These are phyloP conservation scores for Ramichloridium luteum DNA, from an alignment of 2,329 filamentous ascomycete species.

Conservation along the genomic window DNA sequence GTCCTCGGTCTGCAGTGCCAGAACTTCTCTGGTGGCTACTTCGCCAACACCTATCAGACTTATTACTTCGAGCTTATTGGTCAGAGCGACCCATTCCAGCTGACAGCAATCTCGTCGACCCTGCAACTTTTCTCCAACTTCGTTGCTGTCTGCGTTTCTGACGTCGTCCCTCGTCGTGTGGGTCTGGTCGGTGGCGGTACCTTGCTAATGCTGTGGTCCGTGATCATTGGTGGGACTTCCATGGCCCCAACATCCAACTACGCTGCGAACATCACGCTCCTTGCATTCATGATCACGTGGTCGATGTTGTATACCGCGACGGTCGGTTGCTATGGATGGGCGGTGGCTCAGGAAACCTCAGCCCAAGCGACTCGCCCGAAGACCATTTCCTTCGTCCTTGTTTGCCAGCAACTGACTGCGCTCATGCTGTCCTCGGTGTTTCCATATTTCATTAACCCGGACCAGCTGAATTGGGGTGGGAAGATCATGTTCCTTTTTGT, in stretches of 20 bases:
- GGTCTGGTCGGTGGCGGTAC: slow-evolving; percentile 16
- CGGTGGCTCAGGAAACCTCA: slow-evolving; percentile 17
- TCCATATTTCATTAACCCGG: slow-evolving; percentile 29
- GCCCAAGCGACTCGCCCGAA: slow-evolving; percentile 16
- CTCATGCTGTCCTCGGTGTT: slow-evolving; percentile 28
- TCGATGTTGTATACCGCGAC: slow-evolving; percentile 18
- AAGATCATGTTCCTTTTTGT: slow-evolving; percentile 30
- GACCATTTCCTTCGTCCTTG: slow-evolving; percentile 18
- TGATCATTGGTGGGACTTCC: slow-evolving; percentile 15
- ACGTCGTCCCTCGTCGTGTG: slow-evolving; percentile 15
- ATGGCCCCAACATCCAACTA: slow-evolving; percentile 13
- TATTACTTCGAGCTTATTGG: slow-evolving; percentile 16
- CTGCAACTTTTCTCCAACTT: slow-evolving; percentile 16
- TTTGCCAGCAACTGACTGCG: slow-evolving; percentile 25
- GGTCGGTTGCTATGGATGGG: slow-evolving; percentile 19
- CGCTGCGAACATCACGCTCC: slow-evolving; percentile 14
- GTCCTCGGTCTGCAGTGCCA: slow-evolving; percentile 16
- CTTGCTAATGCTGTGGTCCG: slow-evolving; percentile 15
- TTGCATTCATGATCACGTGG: slow-evolving; percentile 20
- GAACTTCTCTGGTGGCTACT: slow-evolving; percentile 16
- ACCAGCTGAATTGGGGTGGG: slow-evolving; percentile 29
- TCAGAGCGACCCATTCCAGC: slow-evolving; percentile 14
- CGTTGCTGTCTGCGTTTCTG: slow-evolving; percentile 12
- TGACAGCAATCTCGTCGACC: slow-evolving; percentile 16
- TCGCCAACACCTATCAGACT: too few species aligned